These are phyloP conservation scores for Cynara cardunculus DNA, from an alignment of 129 eudicot genomes.

Conservation along the genomic window DNA sequence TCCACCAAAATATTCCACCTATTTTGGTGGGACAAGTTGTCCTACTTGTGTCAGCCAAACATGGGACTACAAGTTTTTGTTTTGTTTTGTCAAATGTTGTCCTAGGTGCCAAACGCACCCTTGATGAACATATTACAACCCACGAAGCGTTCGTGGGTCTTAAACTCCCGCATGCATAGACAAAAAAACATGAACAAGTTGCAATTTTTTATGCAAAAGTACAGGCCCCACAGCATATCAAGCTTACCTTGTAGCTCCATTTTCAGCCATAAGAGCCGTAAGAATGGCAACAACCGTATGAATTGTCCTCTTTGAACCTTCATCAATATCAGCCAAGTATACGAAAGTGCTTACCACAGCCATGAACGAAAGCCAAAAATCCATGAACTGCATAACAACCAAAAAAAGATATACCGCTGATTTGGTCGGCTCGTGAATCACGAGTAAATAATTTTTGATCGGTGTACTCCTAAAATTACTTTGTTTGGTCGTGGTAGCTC, in stretches of 20 bases:
- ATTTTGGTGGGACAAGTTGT: too few species aligned
- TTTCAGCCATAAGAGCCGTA: slow-evolving; percentile 92
- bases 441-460: neutral
- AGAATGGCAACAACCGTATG: slow-evolving; percentile 80
- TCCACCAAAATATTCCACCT: too few species aligned
- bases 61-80: too few species aligned
- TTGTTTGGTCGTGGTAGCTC: neutral
- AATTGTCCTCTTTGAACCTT: slow-evolving; percentile 81
- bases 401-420: neutral
- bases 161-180: neutral
- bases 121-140: neutral
- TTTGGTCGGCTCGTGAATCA: neutral
- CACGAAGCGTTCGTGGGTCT: neutral
- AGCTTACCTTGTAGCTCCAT: slow-evolving; percentile 72
- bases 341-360: slow-evolving; percentile 97
- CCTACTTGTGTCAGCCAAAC: too few species aligned
- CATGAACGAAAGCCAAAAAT: slow-evolving; percentile 99
- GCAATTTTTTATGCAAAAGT: neutral
- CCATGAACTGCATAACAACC: slow-evolving; percentile 61
- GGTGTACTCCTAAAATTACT: neutral
- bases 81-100: neutral
- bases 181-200: neutral
- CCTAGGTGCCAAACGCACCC: too few species aligned
- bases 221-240: neutral
- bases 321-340: slow-evolving; percentile 74